Evolutionary conservation across 192 early-diverging fungal genomes (phyloP).

Genomic region (Gigaspora rosea): DNA sequence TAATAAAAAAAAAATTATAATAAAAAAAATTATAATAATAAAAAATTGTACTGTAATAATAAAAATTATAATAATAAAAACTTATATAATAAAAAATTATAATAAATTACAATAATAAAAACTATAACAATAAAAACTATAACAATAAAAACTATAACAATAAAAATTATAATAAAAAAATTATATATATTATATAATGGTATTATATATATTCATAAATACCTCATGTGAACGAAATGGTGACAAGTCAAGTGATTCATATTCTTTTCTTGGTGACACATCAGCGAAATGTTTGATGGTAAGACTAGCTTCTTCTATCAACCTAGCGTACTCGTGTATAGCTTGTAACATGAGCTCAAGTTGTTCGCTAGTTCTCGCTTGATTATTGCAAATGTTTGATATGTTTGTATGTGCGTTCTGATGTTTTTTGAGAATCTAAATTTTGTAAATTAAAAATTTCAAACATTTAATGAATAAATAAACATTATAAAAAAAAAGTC

Average conservation of each 20-base stretch:
- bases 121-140: background rate
- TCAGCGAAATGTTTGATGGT: conserved; percentile 35
- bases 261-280: conserved; percentile 16
- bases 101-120: background rate
- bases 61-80: too few species aligned
- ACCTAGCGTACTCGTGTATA: conserved; percentile 34
- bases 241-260: conserved; percentile 31
- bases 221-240: conserved; percentile 26
- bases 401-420: background rate
- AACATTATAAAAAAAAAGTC: too few species aligned
- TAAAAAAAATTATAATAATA: too few species aligned
- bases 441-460: background rate
- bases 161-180: background rate
- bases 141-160: background rate
- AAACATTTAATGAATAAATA: background rate
- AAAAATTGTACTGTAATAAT: too few species aligned
- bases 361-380: conserved; percentile 23
- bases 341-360: conserved; percentile 32
- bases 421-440: conserved; percentile 32
- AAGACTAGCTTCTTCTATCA: conserved; percentile 25
- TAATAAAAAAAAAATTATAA: too few species aligned
- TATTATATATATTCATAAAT: background rate
- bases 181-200: background rate
- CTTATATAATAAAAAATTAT: too few species aligned
- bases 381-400: conserved; percentile 18